Evolutionary conservation across 2,329 filamentous ascomycete species (phyloP).

Genomic region (Monosporascus sp.): DNA sequence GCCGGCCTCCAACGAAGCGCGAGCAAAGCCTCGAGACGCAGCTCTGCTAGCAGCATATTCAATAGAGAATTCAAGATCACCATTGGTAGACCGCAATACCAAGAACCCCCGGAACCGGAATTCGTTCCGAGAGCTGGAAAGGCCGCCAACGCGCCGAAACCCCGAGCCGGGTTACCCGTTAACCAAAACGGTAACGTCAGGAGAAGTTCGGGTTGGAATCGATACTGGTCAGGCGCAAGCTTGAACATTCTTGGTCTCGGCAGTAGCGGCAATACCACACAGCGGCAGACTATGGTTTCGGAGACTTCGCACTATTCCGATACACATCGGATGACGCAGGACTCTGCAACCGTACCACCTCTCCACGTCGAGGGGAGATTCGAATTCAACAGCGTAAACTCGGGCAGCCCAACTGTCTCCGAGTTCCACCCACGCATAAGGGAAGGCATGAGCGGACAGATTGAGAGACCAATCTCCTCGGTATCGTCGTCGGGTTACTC

Average conservation of each 20-base stretch:
- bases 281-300: conserved; percentile 47
- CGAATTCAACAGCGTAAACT: conserved; percentile 60
- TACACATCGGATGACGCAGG: conserved; percentile 49
- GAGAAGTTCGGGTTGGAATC: conserved; percentile 69
- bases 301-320: conserved; percentile 55
- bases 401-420: conserved; percentile 64
- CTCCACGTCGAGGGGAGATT: conserved; percentile 59
- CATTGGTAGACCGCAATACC: conserved; percentile 57
- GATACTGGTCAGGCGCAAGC: conserved; percentile 72
- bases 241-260: conserved; percentile 61
- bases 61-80: conserved; percentile 59
- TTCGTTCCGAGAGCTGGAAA: conserved; percentile 17
- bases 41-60: conserved; percentile 49
- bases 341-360: conserved; percentile 66
- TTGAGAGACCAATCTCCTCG: conserved; percentile 51
- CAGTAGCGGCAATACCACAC: conserved; percentile 31
- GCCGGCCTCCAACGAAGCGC: conserved; percentile 42
- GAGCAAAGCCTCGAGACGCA: conserved; percentile 52
- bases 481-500: conserved; percentile 53
- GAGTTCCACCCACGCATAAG: conserved; percentile 49
- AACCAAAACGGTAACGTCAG: conserved; percentile 39
- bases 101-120: conserved; percentile 30
- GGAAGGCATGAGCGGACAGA: conserved; percentile 56
- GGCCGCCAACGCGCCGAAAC: conserved; percentile 19
- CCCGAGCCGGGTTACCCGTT: conserved; percentile 29